These are phyloP conservation scores for Lentinula raphanica DNA, from an alignment of 768 basidiomycete genomes.

Conservation along the genomic window DNA sequence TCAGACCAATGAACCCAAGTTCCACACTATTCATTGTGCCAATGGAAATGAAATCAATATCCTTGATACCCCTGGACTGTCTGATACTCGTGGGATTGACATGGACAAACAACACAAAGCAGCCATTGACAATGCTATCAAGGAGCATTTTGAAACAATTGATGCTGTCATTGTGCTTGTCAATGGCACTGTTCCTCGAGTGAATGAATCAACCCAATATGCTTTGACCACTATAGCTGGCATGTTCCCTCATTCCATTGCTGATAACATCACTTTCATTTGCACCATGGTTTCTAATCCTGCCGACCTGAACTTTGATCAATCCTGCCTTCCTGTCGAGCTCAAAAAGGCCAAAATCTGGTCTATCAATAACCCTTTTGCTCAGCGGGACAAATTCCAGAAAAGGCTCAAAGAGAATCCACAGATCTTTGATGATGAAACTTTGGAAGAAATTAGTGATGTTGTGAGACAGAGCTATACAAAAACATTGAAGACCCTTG, in stretches of 20 bases:
- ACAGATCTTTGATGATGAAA: not conserved
- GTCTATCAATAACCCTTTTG: not conserved
- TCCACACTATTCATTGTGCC: not conserved
- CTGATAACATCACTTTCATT: constrained; percentile 21
- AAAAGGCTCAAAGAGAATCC: not conserved
- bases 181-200: constrained; percentile 20
- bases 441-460: not conserved
- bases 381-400: not conserved
- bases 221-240: constrained; percentile 16
- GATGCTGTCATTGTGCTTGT: constrained; percentile 23
- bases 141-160: constrained; percentile 13
- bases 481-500: constrained; percentile 12
- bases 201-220: constrained; percentile 19
- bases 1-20: not conserved
- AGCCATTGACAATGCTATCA: constrained; percentile 19
- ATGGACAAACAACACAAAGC: constrained; percentile 20
- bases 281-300: constrained; percentile 19
- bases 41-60: constrained; percentile 13
- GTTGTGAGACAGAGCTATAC: not conserved
- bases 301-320: constrained; percentile 18
- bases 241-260: constrained; percentile 21
- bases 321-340: not conserved
- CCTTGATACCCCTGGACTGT: constrained; percentile 24
- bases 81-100: constrained; percentile 22
- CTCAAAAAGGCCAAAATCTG: not conserved